A percentile compares a stretch with the other conserved stretches of the same genome.
Evolutionary conservation across 1,284 basidiomycete genomes (phyloP).

Genomic region (Acaromyces ingoldii): DNA sequence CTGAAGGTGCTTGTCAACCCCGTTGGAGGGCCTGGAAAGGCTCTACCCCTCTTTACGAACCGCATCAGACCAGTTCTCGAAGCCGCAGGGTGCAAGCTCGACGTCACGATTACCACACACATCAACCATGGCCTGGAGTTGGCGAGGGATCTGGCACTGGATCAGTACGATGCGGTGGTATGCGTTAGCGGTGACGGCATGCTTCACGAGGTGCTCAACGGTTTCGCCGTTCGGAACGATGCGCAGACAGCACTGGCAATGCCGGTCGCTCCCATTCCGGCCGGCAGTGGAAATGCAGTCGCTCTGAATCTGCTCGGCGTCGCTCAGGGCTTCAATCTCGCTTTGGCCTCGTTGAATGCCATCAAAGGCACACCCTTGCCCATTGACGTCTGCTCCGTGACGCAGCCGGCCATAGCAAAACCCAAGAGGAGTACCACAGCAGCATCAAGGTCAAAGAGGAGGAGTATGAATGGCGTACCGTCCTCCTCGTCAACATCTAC

Average conservation of each 20-base stretch:
- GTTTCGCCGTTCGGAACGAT: constrained; percentile 69
- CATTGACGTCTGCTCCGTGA: constrained; percentile 75
- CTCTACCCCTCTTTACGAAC: constrained; percentile 60
- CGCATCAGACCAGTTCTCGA: constrained; percentile 73
- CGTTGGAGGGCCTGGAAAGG: constrained; percentile 76
- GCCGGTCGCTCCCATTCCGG: constrained; percentile 79
- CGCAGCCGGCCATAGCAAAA: constrained; percentile 58
- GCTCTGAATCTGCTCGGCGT: constrained; percentile 63
- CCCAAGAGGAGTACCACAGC: background rate
- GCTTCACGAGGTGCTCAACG: constrained; percentile 87
- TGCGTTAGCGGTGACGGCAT: constrained; percentile 84
- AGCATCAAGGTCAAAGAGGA: too few species aligned
- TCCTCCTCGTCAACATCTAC: too few species aligned
- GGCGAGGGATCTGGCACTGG: constrained; percentile 61
- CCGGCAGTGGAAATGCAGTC: constrained; percentile 79
- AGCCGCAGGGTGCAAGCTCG: constrained; percentile 67
- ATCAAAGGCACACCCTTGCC: constrained; percentile 75
- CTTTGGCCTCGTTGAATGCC: constrained; percentile 69
- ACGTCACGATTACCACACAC: constrained; percentile 58
- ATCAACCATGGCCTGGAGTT: constrained; percentile 69
- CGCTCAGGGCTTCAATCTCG: constrained; percentile 41
- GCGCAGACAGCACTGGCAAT: constrained; percentile 67
- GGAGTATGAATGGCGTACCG: background rate
- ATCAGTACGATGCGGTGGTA: constrained; percentile 64
- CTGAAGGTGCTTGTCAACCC: constrained; percentile 74